phyloP scores from a whole-genome alignment of 768 basidiomycete genomes.

The Lactifluus volemus region DNA sequence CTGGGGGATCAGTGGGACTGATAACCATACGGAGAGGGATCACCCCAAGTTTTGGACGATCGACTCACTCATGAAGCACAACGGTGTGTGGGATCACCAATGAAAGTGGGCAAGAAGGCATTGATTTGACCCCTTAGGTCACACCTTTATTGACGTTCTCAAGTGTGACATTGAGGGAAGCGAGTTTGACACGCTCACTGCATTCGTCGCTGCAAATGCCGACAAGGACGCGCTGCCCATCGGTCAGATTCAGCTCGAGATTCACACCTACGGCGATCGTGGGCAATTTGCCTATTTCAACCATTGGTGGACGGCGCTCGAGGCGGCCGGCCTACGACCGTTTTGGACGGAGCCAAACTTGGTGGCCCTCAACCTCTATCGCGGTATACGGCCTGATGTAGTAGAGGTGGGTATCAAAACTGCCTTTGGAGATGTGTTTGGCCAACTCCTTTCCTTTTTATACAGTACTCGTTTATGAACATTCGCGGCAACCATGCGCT shows the following conservation, averaged over 20 bases:
- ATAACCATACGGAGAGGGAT: slow-evolving; percentile 38
- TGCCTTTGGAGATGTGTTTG: no score
- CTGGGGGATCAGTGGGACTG: slow-evolving; percentile 28
- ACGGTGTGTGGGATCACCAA: slow-evolving; percentile 33
- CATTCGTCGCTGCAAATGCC: slow-evolving; percentile 34
- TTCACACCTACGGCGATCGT: slow-evolving; percentile 35
- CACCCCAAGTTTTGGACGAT: slow-evolving; percentile 53
- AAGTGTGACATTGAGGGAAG: slow-evolving; percentile 63
- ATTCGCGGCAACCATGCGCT: slow-evolving; percentile 1
- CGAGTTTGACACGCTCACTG: slow-evolving; percentile 52
- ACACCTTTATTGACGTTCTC: slow-evolving; percentile 61
- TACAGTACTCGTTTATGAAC: slow-evolving; percentile 31
- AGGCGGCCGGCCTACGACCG: slow-evolving; percentile 25
- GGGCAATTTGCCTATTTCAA: slow-evolving; percentile 41
- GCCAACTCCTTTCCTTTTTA: background rate
- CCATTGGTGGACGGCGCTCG: slow-evolving; percentile 60
- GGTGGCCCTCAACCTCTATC: slow-evolving; percentile 34
- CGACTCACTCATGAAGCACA: slow-evolving; percentile 52
- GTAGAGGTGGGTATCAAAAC: slow-evolving; percentile 27
- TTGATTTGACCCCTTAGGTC: slow-evolving; percentile 30
- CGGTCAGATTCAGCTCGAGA: slow-evolving; percentile 62
- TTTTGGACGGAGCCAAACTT: slow-evolving; percentile 58
- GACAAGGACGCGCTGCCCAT: slow-evolving; percentile 38
- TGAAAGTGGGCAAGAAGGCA: no score
- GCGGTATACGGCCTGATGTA: slow-evolving; percentile 30